phyloP scores from a whole-genome alignment of 371 early-diverging fungal species.

The Nosema bombycis region DNA sequence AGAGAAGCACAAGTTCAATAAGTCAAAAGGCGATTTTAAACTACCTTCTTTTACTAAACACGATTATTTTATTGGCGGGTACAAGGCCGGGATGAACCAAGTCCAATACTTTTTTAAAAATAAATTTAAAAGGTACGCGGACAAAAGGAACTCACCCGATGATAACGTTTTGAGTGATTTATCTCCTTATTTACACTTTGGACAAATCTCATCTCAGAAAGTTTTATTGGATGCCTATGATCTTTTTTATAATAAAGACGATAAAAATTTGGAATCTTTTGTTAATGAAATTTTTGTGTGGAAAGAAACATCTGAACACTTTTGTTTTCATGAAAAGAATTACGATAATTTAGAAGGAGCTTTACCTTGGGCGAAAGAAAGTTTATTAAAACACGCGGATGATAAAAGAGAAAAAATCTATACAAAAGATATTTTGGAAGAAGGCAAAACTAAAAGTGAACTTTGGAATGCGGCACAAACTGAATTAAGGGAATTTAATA shows the following conservation, averaged over 20 bases:
- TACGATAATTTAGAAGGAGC: slow-evolving; percentile 54
- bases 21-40: neutral
- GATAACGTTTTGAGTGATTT: slow-evolving; percentile 23
- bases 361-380: slow-evolving; percentile 41
- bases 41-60: neutral
- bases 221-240: slow-evolving; percentile 20
- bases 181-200: slow-evolving; percentile 41
- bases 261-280: slow-evolving; percentile 26
- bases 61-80: slow-evolving; percentile 18
- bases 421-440: slow-evolving; percentile 18
- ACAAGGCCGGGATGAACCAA: slow-evolving; percentile 33
- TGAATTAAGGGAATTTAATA: slow-evolving; percentile 22
- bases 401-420: slow-evolving; percentile 38
- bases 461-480: slow-evolving; percentile 51
- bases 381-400: slow-evolving; percentile 13
- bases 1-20: slow-evolving; percentile 1
- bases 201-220: slow-evolving; percentile 33
- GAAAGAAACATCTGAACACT: slow-evolving; percentile 51
- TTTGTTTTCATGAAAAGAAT: slow-evolving; percentile 33
- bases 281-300: slow-evolving; percentile 44
- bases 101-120: slow-evolving; percentile 26
- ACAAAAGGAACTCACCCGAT: slow-evolving; percentile 36
- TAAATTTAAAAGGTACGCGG: slow-evolving; percentile 14
- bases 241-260: slow-evolving; percentile 13
- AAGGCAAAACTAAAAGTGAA: slow-evolving; percentile 19